Percentiles rank a stretch among this genome's conserved stretches.
phyloP scores from a whole-genome alignment of 805 yeast species.

The Saturnispora saitoi region DNA sequence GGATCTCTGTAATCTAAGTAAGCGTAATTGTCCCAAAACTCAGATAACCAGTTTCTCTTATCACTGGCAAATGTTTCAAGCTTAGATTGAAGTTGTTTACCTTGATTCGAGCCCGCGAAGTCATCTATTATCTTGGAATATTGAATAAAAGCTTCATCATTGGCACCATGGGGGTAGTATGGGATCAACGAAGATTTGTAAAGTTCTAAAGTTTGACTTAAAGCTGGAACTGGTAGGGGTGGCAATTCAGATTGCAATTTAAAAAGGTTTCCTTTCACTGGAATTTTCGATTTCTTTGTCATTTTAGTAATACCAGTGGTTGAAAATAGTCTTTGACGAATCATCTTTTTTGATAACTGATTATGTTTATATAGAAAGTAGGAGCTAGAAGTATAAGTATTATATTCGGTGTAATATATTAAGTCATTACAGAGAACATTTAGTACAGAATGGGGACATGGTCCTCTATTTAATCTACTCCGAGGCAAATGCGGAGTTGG shows the following conservation, averaged over 20 bases:
- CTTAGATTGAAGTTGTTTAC: slow-evolving; percentile 65
- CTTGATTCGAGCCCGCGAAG: slow-evolving; percentile 47
- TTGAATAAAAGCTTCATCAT: slow-evolving; percentile 26
- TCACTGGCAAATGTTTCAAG: slow-evolving; percentile 46
- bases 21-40: slow-evolving; percentile 92
- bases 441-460: neutral
- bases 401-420: neutral
- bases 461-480: neutral
- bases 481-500: neutral
- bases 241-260: slow-evolving; percentile 70
- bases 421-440: neutral
- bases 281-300: slow-evolving; percentile 2
- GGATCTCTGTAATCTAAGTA: slow-evolving; percentile 89
- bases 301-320: neutral
- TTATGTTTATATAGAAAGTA: neutral
- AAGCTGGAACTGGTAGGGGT: slow-evolving; percentile 76
- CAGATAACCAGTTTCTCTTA: slow-evolving; percentile 79
- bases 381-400: neutral
- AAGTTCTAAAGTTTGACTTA: slow-evolving; percentile 58
- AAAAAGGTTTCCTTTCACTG: slow-evolving; percentile 49
- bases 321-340: neutral
- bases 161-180: slow-evolving; percentile 42
- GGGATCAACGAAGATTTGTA: slow-evolving; percentile 74
- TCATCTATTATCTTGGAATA: slow-evolving; percentile 56
- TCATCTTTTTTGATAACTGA: neutral